Evolutionary conservation across 805 yeast species (phyloP).

Genomic region (Soucietia sequanensis): DNA sequence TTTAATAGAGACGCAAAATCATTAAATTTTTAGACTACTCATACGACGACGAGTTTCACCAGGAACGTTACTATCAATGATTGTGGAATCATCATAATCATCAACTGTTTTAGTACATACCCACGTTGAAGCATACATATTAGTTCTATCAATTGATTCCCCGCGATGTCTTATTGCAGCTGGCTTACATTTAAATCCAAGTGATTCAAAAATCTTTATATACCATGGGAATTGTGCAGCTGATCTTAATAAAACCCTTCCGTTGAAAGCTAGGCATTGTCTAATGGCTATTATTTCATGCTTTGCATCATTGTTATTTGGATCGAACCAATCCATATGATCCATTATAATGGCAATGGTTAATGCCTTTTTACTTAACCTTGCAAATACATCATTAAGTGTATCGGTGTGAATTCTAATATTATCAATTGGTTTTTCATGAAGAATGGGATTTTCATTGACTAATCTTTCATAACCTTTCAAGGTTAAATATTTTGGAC

Average conservation of each 20-base stretch:
- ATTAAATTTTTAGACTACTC: slow-evolving; percentile 44
- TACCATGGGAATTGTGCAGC: slow-evolving; percentile 80
- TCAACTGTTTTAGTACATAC: slow-evolving; percentile 56
- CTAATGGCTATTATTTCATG: slow-evolving; percentile 65
- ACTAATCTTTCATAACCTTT: slow-evolving; percentile 54
- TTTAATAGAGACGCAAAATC: no score
- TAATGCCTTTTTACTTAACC: slow-evolving; percentile 59
- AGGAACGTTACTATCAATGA: no score
- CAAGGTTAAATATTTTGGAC: slow-evolving; percentile 72
- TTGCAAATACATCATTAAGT: slow-evolving; percentile 68
- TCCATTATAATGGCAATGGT: slow-evolving; percentile 85
- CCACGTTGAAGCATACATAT: slow-evolving; percentile 91
- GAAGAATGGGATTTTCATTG: slow-evolving; percentile 18
- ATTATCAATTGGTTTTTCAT: slow-evolving; percentile 56
- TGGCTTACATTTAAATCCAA: slow-evolving; percentile 67
- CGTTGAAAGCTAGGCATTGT: slow-evolving; percentile 62
- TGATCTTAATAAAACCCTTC: slow-evolving; percentile 74
- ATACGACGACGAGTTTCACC: slow-evolving; percentile 36
- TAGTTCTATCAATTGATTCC: slow-evolving; percentile 70
- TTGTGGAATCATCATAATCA: slow-evolving; percentile 5
- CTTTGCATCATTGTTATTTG: slow-evolving; percentile 59
- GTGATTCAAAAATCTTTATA: slow-evolving; percentile 60
- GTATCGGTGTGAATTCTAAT: slow-evolving; percentile 80
- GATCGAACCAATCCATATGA: slow-evolving; percentile 90
- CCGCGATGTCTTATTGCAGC: slow-evolving; percentile 68